phyloP scores from a whole-genome alignment of 495 filamentous ascomycete species.

The Aspergillus affinis region DNA sequence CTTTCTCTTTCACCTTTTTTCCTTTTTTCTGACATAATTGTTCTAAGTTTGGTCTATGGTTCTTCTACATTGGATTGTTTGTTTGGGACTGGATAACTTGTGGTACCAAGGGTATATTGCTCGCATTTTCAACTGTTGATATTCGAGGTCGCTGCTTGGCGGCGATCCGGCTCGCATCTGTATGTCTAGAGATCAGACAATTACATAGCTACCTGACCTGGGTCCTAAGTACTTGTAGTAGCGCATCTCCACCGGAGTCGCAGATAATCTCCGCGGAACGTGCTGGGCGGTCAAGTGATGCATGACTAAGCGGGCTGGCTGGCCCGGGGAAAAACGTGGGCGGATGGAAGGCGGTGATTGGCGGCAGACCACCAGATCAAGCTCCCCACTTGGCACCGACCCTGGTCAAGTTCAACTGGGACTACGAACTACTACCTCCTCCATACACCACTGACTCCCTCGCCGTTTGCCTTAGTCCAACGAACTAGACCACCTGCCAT shows the following conservation, averaged over 20 bases:
- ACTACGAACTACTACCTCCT: no score
- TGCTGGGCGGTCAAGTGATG: no score
- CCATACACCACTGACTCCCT: no score
- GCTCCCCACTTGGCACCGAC: neutral
- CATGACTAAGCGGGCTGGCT: neutral
- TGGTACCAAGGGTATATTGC: neutral
- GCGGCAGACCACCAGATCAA: neutral
- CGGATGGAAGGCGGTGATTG: neutral
- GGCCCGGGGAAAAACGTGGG: neutral
- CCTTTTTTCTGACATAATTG: neutral
- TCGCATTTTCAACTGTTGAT: neutral
- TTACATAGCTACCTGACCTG: neutral
- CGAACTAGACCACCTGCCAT: no score
- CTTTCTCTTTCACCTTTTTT: neutral
- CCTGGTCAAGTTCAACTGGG: neutral
- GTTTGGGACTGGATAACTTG: neutral
- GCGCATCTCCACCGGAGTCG: no score
- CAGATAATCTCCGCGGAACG: no score
- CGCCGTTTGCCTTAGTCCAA: no score
- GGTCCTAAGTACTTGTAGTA: no score
- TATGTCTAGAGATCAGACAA: neutral
- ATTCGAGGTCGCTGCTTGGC: neutral
- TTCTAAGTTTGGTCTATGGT: neutral
- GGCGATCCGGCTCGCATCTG: neutral
- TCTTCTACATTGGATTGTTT: neutral